These are phyloP conservation scores for Pleurotus ostreatus DNA, from an alignment of 768 basidiomycete species.

Conservation along the genomic window DNA sequence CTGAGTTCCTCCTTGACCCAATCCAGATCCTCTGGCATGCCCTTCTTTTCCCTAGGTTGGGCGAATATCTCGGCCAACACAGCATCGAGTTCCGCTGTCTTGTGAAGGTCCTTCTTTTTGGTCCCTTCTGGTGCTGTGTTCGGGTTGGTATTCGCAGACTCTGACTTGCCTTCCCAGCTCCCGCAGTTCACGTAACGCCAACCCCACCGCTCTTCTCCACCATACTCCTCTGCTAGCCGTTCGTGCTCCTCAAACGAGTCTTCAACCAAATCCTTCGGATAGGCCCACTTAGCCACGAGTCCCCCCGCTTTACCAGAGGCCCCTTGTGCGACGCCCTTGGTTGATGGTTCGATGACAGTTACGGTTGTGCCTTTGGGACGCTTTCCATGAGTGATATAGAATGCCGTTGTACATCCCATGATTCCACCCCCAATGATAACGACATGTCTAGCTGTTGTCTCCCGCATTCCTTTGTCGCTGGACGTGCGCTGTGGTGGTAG, in stretches of 20 bases:
- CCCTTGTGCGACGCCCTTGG: slow-evolving; percentile 65
- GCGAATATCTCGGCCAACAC: slow-evolving; percentile 17
- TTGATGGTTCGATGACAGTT: slow-evolving; percentile 71
- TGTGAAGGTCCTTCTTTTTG: slow-evolving; percentile 46
- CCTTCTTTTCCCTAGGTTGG: slow-evolving; percentile 22
- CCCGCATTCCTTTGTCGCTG: not conserved
- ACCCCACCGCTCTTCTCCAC: slow-evolving; percentile 74
- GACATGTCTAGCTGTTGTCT: slow-evolving; percentile 33
- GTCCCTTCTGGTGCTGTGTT: slow-evolving; percentile 20
- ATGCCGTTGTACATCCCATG: slow-evolving; percentile 80
- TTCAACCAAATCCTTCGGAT: slow-evolving; percentile 62
- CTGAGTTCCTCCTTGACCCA: slow-evolving; percentile 61
- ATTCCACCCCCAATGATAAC: slow-evolving; percentile 85
- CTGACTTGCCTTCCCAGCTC: slow-evolving; percentile 66
- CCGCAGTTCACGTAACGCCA: slow-evolving; percentile 76
- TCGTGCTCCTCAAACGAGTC: slow-evolving; percentile 76
- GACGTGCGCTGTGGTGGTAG: not conserved
- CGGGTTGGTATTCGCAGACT: slow-evolving; percentile 19
- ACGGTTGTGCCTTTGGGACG: slow-evolving; percentile 50
- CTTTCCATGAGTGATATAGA: slow-evolving; percentile 54
- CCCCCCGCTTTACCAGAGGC: slow-evolving; percentile 79
- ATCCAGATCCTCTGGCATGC: slow-evolving; percentile 45
- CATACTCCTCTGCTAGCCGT: slow-evolving; percentile 63
- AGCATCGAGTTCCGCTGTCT: slow-evolving; percentile 44
- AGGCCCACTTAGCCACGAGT: slow-evolving; percentile 84